Evolutionary conservation across 164 flowering plant species (phyloP), one percentile per base, ranked within the genome.

Genomic region (Umbellularia californica): DNA sequence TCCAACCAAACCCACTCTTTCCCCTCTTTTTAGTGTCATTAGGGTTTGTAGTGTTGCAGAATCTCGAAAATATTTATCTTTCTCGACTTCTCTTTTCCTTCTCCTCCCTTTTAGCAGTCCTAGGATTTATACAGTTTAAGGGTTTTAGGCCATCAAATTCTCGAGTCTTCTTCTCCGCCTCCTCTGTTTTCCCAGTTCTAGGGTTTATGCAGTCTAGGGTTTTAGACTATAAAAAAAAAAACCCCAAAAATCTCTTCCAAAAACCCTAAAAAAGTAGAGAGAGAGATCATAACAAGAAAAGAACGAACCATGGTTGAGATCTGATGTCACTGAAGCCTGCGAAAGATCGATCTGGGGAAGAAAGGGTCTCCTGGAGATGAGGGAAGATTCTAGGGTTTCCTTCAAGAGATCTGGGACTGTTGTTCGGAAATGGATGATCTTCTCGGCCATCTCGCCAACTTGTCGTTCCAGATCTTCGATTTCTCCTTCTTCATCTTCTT

Each of bases 331-430:
- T 19, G 50, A 30, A 68, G 70, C 22, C 52, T 47, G 24, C 23
- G 55, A 51, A 5, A 13, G 55, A 19, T 69, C 55, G 47, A n/a
- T 41, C 24, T 10, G 71, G 10, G 55, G 55, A 41, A 69, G 27
- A 41, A 47, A 3, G 17, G 71, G 71, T 11, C 71, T 69, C 23
- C 17, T 41, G 24, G 71, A 17, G 15, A 22, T 24, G 27, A 69
- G 71, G 23, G 71, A 69, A 69, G 71, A 69, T 41, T 41, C 55
- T 9, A 69, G 71, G 55, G 71, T 47, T 69, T 69, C 47, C 71
- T 20, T 47, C 27, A 69, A 15, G 1, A 20, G 55, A 19, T 69
- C 55, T 2, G 71, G 71, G 14, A 69, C 25, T 17, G 71, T 47
- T 3, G 22, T 19, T 20, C 71, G 71, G 28, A 69, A 50, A 47